A percentile compares a stretch with the other conserved stretches of the same genome.
Conservation (phyloP, 371 early-diverging fungal species). For the Syncephalastrum sp. region DNA sequence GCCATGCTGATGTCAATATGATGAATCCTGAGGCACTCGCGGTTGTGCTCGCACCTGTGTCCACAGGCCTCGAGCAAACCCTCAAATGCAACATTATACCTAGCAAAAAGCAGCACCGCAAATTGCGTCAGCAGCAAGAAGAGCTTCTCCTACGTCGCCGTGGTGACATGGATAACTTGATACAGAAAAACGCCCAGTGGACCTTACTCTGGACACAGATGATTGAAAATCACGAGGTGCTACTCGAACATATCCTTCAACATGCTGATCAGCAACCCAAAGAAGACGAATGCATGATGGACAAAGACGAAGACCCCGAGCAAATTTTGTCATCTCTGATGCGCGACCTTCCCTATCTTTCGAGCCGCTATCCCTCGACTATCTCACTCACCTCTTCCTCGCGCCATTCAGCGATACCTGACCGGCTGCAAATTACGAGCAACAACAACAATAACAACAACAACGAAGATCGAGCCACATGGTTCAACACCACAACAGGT, state of each 20-base stretch:
- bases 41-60: constrained; percentile 33
- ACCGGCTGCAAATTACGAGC: too few relatives aligned
- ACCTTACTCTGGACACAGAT: constrained; percentile 20
- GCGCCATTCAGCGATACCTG: too few relatives aligned
- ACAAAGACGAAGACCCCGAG: too few relatives aligned
- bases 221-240: constrained; percentile 19
- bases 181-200: constrained; percentile 18
- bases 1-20: constrained; percentile 25
- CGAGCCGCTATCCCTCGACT: too few relatives aligned
- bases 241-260: not conserved
- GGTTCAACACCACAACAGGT: too few relatives aligned
- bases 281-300: too few relatives aligned
- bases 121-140: constrained; percentile 10
- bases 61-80: constrained; percentile 35
- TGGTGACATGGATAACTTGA: constrained; percentile 11
- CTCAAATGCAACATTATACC: constrained; percentile 20
- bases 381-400: too few relatives aligned
- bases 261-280: too few relatives aligned
- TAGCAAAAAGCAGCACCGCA: constrained; percentile 27
- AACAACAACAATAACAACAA: too few relatives aligned
- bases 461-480: too few relatives aligned
- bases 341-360: too few relatives aligned
- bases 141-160: not conserved
- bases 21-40: constrained; percentile 40
- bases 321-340: too few relatives aligned